Evolutionary conservation across 1,284 basidiomycete species (phyloP).

Genomic region (Sporisorium iseilematis-ciliati): DNA sequence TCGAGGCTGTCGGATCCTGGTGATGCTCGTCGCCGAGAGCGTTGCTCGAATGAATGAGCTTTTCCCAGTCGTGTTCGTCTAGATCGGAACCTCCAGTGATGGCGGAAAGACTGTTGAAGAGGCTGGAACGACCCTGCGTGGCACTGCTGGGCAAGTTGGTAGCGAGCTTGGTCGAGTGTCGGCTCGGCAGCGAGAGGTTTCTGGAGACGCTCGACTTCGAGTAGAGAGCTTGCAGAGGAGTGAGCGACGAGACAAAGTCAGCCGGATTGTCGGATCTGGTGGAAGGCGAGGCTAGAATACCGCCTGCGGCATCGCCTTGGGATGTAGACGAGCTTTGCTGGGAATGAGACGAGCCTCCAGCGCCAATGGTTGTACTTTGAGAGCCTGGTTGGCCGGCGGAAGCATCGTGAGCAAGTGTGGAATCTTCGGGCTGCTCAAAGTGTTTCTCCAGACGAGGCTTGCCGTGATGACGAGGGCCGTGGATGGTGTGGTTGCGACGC

Average conservation of each 20-base stretch:
- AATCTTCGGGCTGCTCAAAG: slow-evolving; percentile 52
- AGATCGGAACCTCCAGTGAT: slow-evolving; percentile 56
- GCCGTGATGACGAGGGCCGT: slow-evolving; percentile 41
- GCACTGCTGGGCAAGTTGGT: slow-evolving; percentile 34
- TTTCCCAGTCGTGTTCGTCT: slow-evolving; percentile 64
- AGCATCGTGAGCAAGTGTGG: neutral
- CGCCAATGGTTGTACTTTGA: neutral
- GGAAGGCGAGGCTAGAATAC: slow-evolving; percentile 25
- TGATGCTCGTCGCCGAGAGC: slow-evolving; percentile 51
- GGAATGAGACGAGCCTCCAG: neutral
- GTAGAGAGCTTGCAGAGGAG: slow-evolving; percentile 48
- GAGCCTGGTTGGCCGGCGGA: neutral
- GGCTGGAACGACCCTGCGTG: slow-evolving; percentile 36
- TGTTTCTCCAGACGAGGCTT: slow-evolving; percentile 52
- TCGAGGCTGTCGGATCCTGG: slow-evolving; percentile 24
- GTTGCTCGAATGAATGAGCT: slow-evolving; percentile 50
- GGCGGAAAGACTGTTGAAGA: slow-evolving; percentile 58
- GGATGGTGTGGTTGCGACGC: slow-evolving; percentile 51
- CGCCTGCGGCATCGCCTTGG: slow-evolving; percentile 2
- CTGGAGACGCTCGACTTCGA: slow-evolving; percentile 44
- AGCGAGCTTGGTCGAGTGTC: slow-evolving; percentile 37
- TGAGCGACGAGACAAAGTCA: slow-evolving; percentile 24
- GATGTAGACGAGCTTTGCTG: slow-evolving; percentile 1
- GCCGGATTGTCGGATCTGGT: slow-evolving; percentile 11
- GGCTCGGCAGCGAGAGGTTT: slow-evolving; percentile 47